Base-by-base conservation (phyloP, 768 basidiomycete species). In the Scleroderma bovista region DNA sequence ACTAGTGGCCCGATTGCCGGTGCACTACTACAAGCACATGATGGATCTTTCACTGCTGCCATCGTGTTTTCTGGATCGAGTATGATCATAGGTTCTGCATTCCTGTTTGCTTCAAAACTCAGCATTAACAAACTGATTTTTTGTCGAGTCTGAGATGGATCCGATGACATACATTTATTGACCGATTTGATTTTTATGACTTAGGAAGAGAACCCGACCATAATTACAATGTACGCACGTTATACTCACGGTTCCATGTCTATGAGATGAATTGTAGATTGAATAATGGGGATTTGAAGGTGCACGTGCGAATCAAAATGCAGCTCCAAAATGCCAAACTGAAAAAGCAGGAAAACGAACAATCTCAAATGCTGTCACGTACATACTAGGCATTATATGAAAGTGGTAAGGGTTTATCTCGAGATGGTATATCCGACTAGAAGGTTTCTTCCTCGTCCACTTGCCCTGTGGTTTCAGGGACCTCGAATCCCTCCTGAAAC, bases 401-500 rank as follows among this genome's bases (percentile, higher is more conserved):
- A 50, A 33, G 41, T 17, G 52, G 41, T 50, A 45, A 47, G 48
- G 34, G 46, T 19, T 52, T 51, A 15, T 26, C 34, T 20, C 17
- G 17, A 36, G 13, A 36, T 13, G n/a, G 41, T 24, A 16, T 22
- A 43, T 43, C 45, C 44, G 23, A 43, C 58, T 63, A 86, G 65
- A 85, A 86, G 38, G 87, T 89, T 71, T 91, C 88, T 69, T 92
- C 89, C 66, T 93, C 89, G 47, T 89, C 88, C 20, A 75, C 75
- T 0, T 69, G 56, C 29, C 60, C 74, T 29, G 59, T 67, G 40
- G 53, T 75, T 8, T 91, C 89, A 3, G 93, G 92, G 12, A 93
- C 90, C 62, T 94, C 93, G 59, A 94, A 94, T 47, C 93, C 93
- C 12, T 94, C 93, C 93, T 95, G 68, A 3, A 41, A 51, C 26